A percentile compares a stretch with the other conserved stretches of the same genome.
Conservation (phyloP, 2,329 filamentous ascomycete species). For the Eutypa lata region DNA sequence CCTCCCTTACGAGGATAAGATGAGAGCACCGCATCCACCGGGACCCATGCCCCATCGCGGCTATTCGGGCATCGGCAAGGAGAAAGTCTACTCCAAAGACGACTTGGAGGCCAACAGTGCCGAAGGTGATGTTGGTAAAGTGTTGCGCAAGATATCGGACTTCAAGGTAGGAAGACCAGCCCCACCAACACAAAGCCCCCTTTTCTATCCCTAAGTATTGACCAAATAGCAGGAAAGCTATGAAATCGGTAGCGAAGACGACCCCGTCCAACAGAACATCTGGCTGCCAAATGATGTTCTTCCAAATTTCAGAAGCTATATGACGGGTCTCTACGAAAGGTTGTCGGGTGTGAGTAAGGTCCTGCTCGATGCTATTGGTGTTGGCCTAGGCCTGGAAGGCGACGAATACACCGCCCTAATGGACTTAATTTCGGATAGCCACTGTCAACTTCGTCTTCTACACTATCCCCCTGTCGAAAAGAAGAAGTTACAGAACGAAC, state of each 20-base stretch:
- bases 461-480: conserved; percentile 19
- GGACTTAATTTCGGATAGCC: conserved; percentile 8
- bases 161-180: conserved; percentile 14
- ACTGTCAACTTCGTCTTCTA: conserved; percentile 17
- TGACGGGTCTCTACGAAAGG: conserved; percentile 29
- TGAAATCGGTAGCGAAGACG: conserved; percentile 42
- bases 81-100: conserved; percentile 18
- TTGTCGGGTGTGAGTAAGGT: conserved; percentile 8
- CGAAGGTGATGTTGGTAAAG: conserved; percentile 3
- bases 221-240: conserved; percentile 31
- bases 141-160: conserved; percentile 16
- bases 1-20: conserved; percentile 17
- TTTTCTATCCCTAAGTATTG: not conserved
- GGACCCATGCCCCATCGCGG: conserved; percentile 18
- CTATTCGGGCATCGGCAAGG: conserved; percentile 18
- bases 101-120: conserved; percentile 4
- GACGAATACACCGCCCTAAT: conserved; percentile 3
- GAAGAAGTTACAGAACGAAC: conserved; percentile 12
- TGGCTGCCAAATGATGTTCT: conserved; percentile 44
- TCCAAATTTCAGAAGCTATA: conserved; percentile 38
- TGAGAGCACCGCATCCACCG: conserved; percentile 18
- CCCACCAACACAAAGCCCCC: not conserved
- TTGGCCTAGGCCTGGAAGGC: conserved; percentile 8
- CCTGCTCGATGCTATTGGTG: conserved; percentile 12
- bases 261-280: conserved; percentile 41